Percentiles rank a stretch among this genome's conserved stretches.
Conservation (phyloP, 352 stramenopile species). For the Phytophthora chlamydospora region DNA sequence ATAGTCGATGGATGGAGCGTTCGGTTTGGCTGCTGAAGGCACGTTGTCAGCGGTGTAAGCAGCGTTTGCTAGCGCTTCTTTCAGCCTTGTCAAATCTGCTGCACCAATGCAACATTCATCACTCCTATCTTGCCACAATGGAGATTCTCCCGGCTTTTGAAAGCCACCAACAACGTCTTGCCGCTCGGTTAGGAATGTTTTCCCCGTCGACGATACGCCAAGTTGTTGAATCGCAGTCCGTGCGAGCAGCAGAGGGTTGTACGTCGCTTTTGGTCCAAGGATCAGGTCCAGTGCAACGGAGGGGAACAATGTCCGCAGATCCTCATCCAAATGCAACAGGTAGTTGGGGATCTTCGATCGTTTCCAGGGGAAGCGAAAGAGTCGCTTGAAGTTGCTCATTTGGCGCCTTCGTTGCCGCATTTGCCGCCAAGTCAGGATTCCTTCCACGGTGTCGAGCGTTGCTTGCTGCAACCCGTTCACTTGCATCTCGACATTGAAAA, state of each 20-base stretch:
- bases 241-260: slow-evolving; percentile 55
- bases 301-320: slow-evolving; percentile 49
- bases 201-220: slow-evolving; percentile 30
- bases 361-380: slow-evolving; percentile 58
- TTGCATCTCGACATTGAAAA: slow-evolving; percentile 40
- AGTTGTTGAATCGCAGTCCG: slow-evolving; percentile 25
- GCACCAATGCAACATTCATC: slow-evolving; percentile 4
- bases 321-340: slow-evolving; percentile 45
- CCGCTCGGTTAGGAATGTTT: slow-evolving; percentile 62
- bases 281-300: slow-evolving; percentile 42
- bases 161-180: neutral
- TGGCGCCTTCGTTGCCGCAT: slow-evolving; percentile 31
- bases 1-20: slow-evolving; percentile 3
- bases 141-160: neutral
- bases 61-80: slow-evolving; percentile 10
- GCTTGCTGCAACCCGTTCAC: slow-evolving; percentile 33
- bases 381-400: slow-evolving; percentile 48
- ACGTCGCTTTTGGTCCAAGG: slow-evolving; percentile 40
- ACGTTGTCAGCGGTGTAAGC: too few relatives aligned
- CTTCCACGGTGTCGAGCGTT: slow-evolving; percentile 47
- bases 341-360: slow-evolving; percentile 50
- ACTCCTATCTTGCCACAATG: neutral
- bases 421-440: slow-evolving; percentile 51
- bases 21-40: slow-evolving; percentile 8
- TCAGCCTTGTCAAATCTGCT: slow-evolving; percentile 7